These are phyloP conservation scores for Astraeus odoratus DNA, from an alignment of 768 basidiomycete genomes.

Conservation along the genomic window DNA sequence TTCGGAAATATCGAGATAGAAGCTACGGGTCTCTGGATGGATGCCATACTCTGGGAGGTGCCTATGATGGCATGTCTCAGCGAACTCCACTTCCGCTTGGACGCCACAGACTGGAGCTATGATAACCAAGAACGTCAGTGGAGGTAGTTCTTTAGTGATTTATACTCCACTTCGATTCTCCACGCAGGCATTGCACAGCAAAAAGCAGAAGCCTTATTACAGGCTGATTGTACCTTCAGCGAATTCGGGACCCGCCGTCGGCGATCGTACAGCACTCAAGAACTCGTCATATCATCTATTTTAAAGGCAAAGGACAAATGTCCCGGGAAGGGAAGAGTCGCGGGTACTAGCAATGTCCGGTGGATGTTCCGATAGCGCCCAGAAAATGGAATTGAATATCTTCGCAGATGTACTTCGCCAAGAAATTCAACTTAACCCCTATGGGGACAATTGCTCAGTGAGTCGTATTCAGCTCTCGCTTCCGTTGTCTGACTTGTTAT, in stretches of 20 bases:
- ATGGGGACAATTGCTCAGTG: constrained; percentile 87
- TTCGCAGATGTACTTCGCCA: constrained; percentile 75
- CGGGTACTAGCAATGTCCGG: constrained; percentile 83
- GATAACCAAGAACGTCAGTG: constrained; percentile 68
- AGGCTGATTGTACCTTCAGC: constrained; percentile 62
- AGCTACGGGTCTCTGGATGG: constrained; percentile 65
- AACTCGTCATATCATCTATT: constrained; percentile 66
- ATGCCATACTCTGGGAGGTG: constrained; percentile 93
- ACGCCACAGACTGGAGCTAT: constrained; percentile 77
- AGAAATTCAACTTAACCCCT: constrained; percentile 55
- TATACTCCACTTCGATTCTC: neutral
- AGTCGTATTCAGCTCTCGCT: constrained; percentile 23
- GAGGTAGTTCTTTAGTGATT: neutral
- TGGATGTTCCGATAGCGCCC: constrained; percentile 7
- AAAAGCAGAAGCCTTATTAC: constrained; percentile 62
- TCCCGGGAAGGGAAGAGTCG: constrained; percentile 38
- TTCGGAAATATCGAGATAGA: constrained; percentile 68
- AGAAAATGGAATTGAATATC: neutral
- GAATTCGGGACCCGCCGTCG: constrained; percentile 87
- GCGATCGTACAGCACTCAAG: constrained; percentile 67
- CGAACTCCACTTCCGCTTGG: constrained; percentile 78
- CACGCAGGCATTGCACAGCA: constrained; percentile 57
- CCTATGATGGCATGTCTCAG: constrained; percentile 90
- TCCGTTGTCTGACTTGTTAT: constrained; percentile 3
- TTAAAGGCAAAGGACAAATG: constrained; percentile 54